Evolutionary conservation across 495 filamentous ascomycete species (phyloP).

Genomic region (Apodospora peruviana): DNA sequence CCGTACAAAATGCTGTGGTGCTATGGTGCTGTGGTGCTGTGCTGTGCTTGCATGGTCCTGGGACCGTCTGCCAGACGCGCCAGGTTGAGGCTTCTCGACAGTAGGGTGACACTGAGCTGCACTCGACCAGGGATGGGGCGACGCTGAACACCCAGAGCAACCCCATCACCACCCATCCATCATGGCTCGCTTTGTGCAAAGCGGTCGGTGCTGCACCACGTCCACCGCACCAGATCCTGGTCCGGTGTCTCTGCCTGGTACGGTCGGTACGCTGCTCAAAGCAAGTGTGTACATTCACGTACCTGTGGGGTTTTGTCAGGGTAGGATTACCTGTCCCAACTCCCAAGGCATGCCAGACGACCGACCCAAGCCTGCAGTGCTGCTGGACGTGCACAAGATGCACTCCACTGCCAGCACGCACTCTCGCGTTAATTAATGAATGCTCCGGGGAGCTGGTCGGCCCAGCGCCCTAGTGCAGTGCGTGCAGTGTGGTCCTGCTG

Average conservation of each 20-base stretch:
- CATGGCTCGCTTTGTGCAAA: background rate
- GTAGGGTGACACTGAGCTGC: slow-evolving; percentile 5
- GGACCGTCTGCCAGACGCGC: no score
- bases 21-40: no score
- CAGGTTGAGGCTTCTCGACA: background rate
- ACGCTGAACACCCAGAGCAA: no score
- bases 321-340: slow-evolving; percentile 16
- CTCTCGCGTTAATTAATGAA: slow-evolving; percentile 9
- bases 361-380: background rate
- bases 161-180: no score
- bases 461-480: slow-evolving; percentile 8
- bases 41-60: no score
- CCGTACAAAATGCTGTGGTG: no score
- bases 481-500: background rate
- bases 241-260: slow-evolving; percentile 4
- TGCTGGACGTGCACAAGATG: background rate
- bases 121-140: slow-evolving; percentile 12
- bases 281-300: background rate
- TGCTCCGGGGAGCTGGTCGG: slow-evolving; percentile 17
- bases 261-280: background rate
- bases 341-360: background rate
- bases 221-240: background rate
- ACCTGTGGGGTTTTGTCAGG: slow-evolving; percentile 17
- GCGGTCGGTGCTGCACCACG: background rate
- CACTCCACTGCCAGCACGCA: slow-evolving; percentile 1